Evolutionary conservation across 164 flowering plant genomes (phyloP).

Genomic region (Umbellularia californica): DNA sequence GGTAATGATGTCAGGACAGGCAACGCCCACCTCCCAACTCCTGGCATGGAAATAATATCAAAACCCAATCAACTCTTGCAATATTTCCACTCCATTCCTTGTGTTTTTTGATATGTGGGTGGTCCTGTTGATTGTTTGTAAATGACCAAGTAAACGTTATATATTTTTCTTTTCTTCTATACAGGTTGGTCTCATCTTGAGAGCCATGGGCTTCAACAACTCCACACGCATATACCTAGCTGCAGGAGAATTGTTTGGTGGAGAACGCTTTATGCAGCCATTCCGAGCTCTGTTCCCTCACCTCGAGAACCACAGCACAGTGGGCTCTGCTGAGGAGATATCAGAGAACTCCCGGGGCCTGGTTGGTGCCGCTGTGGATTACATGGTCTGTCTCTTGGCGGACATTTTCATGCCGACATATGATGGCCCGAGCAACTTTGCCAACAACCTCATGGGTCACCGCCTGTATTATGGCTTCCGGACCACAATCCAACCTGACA

Average conservation of each 20-base stretch:
- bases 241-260: conserved; percentile 96
- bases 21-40: too few relatives aligned
- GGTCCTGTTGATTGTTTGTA: background rate
- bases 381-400: conserved; percentile 97
- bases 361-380: conserved; percentile 94
- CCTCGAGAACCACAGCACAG: conserved; percentile 80
- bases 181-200: conserved; percentile 90
- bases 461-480: conserved; percentile 95
- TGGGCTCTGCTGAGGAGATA: conserved; percentile 63
- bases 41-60: too few relatives aligned
- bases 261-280: conserved; percentile 91
- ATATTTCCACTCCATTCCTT: too few relatives aligned
- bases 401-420: conserved; percentile 98
- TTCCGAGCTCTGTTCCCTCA: conserved; percentile 76
- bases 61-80: too few relatives aligned
- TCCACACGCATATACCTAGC: conserved; percentile 92
- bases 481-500: conserved; percentile 75
- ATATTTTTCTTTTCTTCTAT: conserved; percentile 3
- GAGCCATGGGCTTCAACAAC: conserved; percentile 86
- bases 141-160: background rate
- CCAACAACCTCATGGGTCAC: conserved; percentile 96
- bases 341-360: conserved; percentile 60
- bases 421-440: conserved; percentile 99
- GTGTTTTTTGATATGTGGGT: too few relatives aligned
- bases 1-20: too few relatives aligned